Evolutionary conservation across 164 flowering plant species (phyloP), one percentile per base, ranked within the genome.

Genomic region (Tetracentron sinense): DNA sequence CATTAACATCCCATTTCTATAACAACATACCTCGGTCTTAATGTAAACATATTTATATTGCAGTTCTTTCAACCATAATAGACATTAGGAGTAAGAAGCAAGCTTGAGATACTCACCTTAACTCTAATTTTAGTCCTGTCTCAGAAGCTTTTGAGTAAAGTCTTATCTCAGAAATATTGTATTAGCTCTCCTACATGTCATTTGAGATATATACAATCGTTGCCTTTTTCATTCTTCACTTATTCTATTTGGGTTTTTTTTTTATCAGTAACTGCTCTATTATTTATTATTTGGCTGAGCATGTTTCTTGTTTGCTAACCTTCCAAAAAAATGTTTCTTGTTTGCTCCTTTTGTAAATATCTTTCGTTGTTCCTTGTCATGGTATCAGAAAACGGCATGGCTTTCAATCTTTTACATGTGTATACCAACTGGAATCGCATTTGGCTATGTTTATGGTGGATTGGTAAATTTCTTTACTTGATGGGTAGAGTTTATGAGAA

Each of bases 371-470:
- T 53, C 17, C 22, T 30, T 60, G 22, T 50, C 26, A 35, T 72
- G 65, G 12, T 63, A 33, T 23, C 87, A 86, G 93, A 87, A 78
- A 82, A 82, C 82, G 16, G 79, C 76, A 48, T 87, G 93, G 93
- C 84, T 87, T 56, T 83, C 76, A 42, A 55, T 79, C 62, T 87
- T 85, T 47, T 87, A 87, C 75, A 87, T 85, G 93, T 85, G 89
- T 49, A 82, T 85, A 74, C 93, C 93, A 25, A 60, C 81, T 65
- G 93, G 93, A 64, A 52, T 82, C 63, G 93, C 93, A 4, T 50
- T 85, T 64, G 93, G 93, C 58, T 87, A 87, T 74, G 85, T 87
- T 55, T 83, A 80, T 66, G 93, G 93, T 60, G 92, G 92, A 69
- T 38, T 77, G 74, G 92, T 86, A 69, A 70, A 87, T 60, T 67